phyloP scores from a whole-genome alignment of 169 alveolate genomes.

The Cryptosporidium ryanae region DNA sequence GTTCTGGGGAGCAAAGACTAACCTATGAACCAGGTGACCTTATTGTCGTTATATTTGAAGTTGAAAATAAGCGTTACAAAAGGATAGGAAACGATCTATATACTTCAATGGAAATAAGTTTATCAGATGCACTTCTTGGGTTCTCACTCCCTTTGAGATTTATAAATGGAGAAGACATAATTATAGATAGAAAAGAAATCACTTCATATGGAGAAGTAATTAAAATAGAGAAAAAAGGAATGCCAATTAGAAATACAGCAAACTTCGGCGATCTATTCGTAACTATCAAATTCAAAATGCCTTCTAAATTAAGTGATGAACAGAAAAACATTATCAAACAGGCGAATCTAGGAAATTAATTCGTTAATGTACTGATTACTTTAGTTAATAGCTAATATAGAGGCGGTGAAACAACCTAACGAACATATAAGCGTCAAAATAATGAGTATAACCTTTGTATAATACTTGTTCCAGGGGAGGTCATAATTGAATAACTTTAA shows the following conservation, averaged over 20 bases:
- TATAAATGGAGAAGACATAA: conserved; percentile 81
- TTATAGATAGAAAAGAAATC: conserved; percentile 80
- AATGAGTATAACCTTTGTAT: conserved; percentile 12
- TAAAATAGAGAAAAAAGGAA: conserved; percentile 81
- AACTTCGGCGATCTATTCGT: conserved; percentile 83
- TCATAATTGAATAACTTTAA: conserved; percentile 37
- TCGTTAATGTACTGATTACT: conserved; percentile 13
- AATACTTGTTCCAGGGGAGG: conserved; percentile 19
- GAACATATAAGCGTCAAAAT: conserved; percentile 39
- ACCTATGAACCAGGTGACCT: conserved; percentile 84
- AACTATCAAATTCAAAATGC: conserved; percentile 81
- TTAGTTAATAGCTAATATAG: conserved; percentile 52
- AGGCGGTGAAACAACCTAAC: conserved; percentile 67
- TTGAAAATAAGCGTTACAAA: conserved; percentile 78
- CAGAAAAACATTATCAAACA: conserved; percentile 80
- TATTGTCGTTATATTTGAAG: conserved; percentile 80
- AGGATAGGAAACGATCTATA: conserved; percentile 85
- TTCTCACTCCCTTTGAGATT: conserved; percentile 81
- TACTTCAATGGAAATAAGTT: conserved; percentile 81
- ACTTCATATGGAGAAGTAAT: conserved; percentile 84
- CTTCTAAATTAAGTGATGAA: conserved; percentile 77
- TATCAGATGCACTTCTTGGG: conserved; percentile 85
- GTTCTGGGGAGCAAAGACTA: conserved; percentile 85
- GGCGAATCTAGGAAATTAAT: conserved; percentile 72
- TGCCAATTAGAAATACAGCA: conserved; percentile 81